These are phyloP conservation scores for Kentomonas sorsogonicus DNA, from an alignment of 208 protist species.

Conservation along the genomic window DNA sequence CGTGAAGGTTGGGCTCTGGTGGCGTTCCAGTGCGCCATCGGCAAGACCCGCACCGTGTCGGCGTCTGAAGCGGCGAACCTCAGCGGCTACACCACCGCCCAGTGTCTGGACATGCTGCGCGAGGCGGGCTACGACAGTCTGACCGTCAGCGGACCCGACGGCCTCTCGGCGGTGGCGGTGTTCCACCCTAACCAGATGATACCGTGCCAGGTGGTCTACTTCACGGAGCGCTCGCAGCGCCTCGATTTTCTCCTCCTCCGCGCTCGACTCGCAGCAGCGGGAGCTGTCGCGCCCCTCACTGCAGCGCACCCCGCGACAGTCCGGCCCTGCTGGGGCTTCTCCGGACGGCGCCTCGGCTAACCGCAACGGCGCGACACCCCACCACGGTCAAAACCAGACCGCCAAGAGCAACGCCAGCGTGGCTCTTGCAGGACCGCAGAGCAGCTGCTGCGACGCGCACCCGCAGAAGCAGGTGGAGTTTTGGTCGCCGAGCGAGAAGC, in stretches of 20 bases:
- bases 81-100: constrained; percentile 42
- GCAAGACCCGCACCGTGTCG: constrained; percentile 33
- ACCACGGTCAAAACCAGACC: too few species aligned
- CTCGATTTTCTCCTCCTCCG: too few species aligned
- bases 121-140: constrained; percentile 64
- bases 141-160: constrained; percentile 27
- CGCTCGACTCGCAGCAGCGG: too few species aligned
- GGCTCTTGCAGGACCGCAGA: constrained; percentile 4
- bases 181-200: constrained; percentile 44
- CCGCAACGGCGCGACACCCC: too few species aligned
- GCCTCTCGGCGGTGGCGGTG: constrained; percentile 45
- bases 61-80: constrained; percentile 43
- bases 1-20: constrained; percentile 44
- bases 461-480: constrained; percentile 65
- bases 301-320: too few species aligned
- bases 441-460: constrained; percentile 37
- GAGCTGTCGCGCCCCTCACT: too few species aligned
- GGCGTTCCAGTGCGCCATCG: constrained; percentile 47
- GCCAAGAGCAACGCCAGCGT: too few species aligned
- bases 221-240: constrained; percentile 7
- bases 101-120: constrained; percentile 59
- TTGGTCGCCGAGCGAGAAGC: constrained; percentile 63
- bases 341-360: too few species aligned
- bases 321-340: too few species aligned
- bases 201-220: constrained; percentile 41